These are phyloP conservation scores for Russula foetens DNA, from an alignment of 768 basidiomycete genomes.

Conservation along the genomic window DNA sequence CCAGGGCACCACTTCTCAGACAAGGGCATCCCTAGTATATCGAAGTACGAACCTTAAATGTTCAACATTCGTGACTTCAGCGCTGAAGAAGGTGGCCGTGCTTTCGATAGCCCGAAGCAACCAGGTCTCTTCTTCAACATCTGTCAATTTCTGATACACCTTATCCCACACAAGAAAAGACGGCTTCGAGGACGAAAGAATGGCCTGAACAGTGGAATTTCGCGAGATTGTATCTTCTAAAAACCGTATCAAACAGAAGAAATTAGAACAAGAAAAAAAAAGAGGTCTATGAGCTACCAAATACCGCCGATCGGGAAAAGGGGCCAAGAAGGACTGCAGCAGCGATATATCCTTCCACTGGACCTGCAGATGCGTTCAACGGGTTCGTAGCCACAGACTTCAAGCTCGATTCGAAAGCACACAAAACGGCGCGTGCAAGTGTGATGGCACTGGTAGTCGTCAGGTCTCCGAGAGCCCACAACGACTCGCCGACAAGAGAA, in stretches of 20 bases:
- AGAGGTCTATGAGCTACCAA: conserved; percentile 37
- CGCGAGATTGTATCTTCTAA: conserved; percentile 41
- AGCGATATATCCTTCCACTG: conserved; percentile 82
- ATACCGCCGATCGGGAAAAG: conserved; percentile 39
- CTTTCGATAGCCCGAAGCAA: conserved; percentile 57
- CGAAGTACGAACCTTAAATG: conserved; percentile 40
- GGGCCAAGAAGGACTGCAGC: conserved; percentile 61
- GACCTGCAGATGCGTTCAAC: conserved; percentile 49
- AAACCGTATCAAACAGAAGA: conserved; percentile 18
- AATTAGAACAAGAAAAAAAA: conserved; percentile 12
- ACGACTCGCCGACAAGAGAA: conserved; percentile 48
- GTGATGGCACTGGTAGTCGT: conserved; percentile 34
- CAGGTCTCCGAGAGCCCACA: conserved; percentile 41
- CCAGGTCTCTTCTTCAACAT: conserved; percentile 65
- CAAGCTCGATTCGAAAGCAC: conserved; percentile 60
- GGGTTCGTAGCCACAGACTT: conserved; percentile 59
- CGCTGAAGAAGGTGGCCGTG: conserved; percentile 37
- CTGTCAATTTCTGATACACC: conserved; percentile 64
- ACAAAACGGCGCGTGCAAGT: conserved; percentile 48
- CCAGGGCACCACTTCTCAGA: neutral
- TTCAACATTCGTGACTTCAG: conserved; percentile 46
- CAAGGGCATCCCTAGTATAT: neutral
- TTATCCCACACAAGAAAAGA: conserved; percentile 87
- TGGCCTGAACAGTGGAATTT: conserved; percentile 39
- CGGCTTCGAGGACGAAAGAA: conserved; percentile 55